phyloP scores from a whole-genome alignment of 2,329 filamentous ascomycete genomes.

The Sclerotinia sclerotiorum region DNA sequence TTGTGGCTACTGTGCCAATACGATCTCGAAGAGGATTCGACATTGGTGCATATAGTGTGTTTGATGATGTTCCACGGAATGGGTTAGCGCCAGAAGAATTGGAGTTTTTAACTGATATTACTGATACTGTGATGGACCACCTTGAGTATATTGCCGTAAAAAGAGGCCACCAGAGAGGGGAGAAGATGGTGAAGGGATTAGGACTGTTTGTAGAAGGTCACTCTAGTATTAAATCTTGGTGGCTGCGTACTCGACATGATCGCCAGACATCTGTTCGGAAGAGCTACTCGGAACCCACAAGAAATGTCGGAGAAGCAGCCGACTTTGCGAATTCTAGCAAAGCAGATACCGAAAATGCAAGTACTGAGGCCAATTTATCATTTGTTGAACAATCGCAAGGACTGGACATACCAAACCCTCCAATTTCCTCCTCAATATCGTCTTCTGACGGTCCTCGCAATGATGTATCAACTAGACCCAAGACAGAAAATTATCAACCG shows the following conservation, averaged over 20 bases:
- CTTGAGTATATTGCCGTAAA: slow-evolving; percentile 55
- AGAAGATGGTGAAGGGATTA: slow-evolving; percentile 24
- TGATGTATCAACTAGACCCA: not conserved
- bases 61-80: slow-evolving; percentile 55
- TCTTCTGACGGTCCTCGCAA: not conserved
- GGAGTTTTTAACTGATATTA: slow-evolving; percentile 57
- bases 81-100: slow-evolving; percentile 51
- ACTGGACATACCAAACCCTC: not conserved
- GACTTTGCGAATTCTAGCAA: not conserved
- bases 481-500: not conserved
- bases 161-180: slow-evolving; percentile 40
- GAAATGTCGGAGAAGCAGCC: not conserved
- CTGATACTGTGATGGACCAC: slow-evolving; percentile 58
- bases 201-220: slow-evolving; percentile 23
- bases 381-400: not conserved
- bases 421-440: not conserved
- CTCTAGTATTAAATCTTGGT: slow-evolving; percentile 28
- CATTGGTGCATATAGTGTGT: slow-evolving; percentile 43
- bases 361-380: not conserved
- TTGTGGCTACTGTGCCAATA: slow-evolving; percentile 35
- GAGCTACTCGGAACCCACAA: not conserved
- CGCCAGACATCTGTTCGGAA: slow-evolving; percentile 10
- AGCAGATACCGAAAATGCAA: not conserved
- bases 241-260: slow-evolving; percentile 34
- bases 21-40: slow-evolving; percentile 34